Percentiles rank a stretch among this genome's conserved stretches.
Conservation (phyloP, 768 basidiomycete genomes). For the Lentinula edodes region DNA sequence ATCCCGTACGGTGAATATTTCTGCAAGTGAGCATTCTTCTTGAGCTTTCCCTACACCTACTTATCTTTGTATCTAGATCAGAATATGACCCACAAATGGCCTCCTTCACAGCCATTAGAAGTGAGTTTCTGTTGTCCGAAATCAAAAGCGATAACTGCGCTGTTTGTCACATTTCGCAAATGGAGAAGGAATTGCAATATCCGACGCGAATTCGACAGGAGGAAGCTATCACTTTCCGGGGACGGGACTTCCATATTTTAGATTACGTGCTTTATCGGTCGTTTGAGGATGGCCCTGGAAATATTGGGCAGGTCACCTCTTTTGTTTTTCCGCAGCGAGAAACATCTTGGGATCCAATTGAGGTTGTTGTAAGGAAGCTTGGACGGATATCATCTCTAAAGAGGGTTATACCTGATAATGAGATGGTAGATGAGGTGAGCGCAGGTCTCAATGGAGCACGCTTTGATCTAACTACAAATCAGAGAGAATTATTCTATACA, state of each 20-base stretch:
- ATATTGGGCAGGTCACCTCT: conserved; percentile 47
- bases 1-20: conserved; percentile 37
- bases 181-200: conserved; percentile 28
- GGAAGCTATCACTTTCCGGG: conserved; percentile 41
- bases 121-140: conserved; percentile 13
- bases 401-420: conserved; percentile 28
- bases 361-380: conserved; percentile 35
- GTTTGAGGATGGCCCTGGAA: conserved; percentile 41
- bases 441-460: not conserved
- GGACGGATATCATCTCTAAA: conserved; percentile 42
- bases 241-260: conserved; percentile 48
- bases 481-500: conserved; percentile 64
- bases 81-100: conserved; percentile 41
- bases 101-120: conserved; percentile 39
- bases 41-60: conserved; percentile 1
- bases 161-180: conserved; percentile 32
- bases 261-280: conserved; percentile 55
- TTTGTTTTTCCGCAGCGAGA: conserved; percentile 21
- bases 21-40: conserved; percentile 40
- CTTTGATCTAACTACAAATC: not conserved
- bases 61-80: conserved; percentile 30
- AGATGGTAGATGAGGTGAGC: conserved; percentile 54
- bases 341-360: conserved; percentile 11
- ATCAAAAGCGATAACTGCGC: conserved; percentile 44
- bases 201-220: conserved; percentile 20